These are phyloP conservation scores for Ceratobasidium sp. DNA, from an alignment of 1,284 basidiomycete species.

Conservation along the genomic window DNA sequence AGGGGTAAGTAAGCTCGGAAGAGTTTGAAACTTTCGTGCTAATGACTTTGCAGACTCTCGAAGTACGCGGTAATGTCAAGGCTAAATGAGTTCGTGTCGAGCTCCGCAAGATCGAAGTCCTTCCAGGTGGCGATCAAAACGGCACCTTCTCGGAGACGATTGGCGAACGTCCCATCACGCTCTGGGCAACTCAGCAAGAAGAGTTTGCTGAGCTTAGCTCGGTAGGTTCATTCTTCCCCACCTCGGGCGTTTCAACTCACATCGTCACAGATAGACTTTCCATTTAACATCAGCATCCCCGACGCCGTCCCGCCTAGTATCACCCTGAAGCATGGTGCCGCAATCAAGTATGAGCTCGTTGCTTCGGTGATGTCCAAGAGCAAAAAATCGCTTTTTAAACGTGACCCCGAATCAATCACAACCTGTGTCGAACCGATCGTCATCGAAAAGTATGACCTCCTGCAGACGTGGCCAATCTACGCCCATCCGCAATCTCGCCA, in stretches of 20 bases:
- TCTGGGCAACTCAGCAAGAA: constrained; percentile 75
- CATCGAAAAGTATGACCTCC: constrained; percentile 90
- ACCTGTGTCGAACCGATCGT: constrained; percentile 69
- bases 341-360: constrained; percentile 86
- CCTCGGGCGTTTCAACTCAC: constrained; percentile 32
- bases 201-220: constrained; percentile 78
- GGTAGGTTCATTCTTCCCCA: constrained; percentile 62
- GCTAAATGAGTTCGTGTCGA: constrained; percentile 91
- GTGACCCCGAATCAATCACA: constrained; percentile 44
- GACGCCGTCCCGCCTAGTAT: constrained; percentile 87
- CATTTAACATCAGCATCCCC: constrained; percentile 87
- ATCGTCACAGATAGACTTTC: constrained; percentile 71
- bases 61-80: constrained; percentile 76
- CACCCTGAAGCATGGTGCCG: constrained; percentile 78
- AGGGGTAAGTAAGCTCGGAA: constrained; percentile 73
- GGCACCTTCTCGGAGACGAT: constrained; percentile 81
- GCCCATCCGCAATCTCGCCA: constrained; percentile 80
- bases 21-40: constrained; percentile 7
- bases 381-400: constrained; percentile 69
- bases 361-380: constrained; percentile 85
- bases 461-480: constrained; percentile 91
- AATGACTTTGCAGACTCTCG: constrained; percentile 57
- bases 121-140: constrained; percentile 75
- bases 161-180: constrained; percentile 76
- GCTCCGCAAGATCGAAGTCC: constrained; percentile 85